Conservation (phyloP, 2,329 filamentous ascomycete species). For the Tolypocladium nubicola region DNA sequence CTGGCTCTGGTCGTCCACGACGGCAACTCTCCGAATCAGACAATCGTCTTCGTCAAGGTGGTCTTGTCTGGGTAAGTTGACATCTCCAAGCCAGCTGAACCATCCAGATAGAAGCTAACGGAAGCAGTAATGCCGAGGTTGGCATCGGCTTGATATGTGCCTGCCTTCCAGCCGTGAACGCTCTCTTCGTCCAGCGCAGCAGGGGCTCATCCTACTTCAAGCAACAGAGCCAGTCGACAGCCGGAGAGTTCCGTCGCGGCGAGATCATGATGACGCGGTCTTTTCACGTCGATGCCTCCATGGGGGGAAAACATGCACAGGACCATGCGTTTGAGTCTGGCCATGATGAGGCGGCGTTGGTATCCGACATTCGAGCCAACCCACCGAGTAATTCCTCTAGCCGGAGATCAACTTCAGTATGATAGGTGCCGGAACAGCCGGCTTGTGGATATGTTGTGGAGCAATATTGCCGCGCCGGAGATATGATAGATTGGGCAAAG, state of each 20-base stretch:
- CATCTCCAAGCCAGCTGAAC: neutral
- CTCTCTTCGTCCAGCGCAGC: constrained; percentile 7
- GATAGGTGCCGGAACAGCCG: neutral
- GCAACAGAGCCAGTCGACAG: constrained; percentile 7
- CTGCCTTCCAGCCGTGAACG: constrained; percentile 17
- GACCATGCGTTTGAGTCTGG: neutral
- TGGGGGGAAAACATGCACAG: neutral
- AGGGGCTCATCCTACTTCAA: constrained; percentile 12
- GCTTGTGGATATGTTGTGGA: neutral
- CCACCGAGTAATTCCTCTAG: neutral
- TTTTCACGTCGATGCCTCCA: neutral
- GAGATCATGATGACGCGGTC: constrained; percentile 18
- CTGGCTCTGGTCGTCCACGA: neutral
- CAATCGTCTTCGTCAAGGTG: neutral
- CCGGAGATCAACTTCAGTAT: neutral
- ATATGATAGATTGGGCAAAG: neutral
- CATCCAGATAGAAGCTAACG: neutral
- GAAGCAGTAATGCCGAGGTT: constrained; percentile 16
- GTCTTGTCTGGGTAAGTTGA: neutral
- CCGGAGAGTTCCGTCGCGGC: constrained; percentile 6
- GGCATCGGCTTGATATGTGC: constrained; percentile 20
- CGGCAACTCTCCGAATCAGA: neutral
- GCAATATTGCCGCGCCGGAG: too few relatives aligned
- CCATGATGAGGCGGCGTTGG: neutral
- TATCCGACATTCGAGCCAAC: neutral